Base-by-base conservation (phyloP, 345 rosid species). In the Sonneratia alba region DNA sequence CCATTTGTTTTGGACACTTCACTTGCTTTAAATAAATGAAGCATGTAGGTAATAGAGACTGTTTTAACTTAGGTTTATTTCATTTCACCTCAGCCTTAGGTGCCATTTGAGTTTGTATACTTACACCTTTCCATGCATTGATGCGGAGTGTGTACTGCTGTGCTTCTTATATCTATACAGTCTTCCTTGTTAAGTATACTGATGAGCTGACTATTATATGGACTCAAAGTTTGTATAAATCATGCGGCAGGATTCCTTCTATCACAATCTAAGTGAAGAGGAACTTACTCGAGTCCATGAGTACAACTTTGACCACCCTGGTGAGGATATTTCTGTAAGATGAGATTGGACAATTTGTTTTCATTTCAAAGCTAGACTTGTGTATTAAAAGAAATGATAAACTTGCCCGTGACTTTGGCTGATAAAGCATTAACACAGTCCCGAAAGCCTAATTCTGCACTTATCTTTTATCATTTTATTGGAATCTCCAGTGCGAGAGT, bases 251-350 rank as follows among this genome's bases (percentile, higher is more conserved):
- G 99, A 95, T 88, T 92, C 99, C n/a, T 95, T 95, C 88, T 95
- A 95, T 85, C 91, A 88, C 81, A 88, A 84, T 84, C 87, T 95
- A 79, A 83, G 87, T 18, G 96, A 89, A 78, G 92, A 89, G 76
- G 99, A 95, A 82, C 91, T 95, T 83, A 71, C 80, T 34, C 83
- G 79, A 76, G 99, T 95, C 79, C 88, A 88, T 77, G 99, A 95
- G 72, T 95, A 92, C 89, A 95, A 95, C 88, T 95, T 92, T 87
- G 99, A 95, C 78, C 99, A 92, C 85, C 99, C 98, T 57, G 98
- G 99, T 95, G 85, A 90, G 93, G 73, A 77, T 78, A 64, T 51
- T 38, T 48, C 67, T 59, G 18, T 69, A 34, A 36, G 32, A 27
- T 27, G 32, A 27, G 43, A 1, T 47, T 47, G n/a, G 40, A 15